A percentile compares a stretch with the other conserved stretches of the same genome.
Evolutionary conservation across 148 eudicot species (phyloP).

Genomic region (Chenopodium formosanum): DNA sequence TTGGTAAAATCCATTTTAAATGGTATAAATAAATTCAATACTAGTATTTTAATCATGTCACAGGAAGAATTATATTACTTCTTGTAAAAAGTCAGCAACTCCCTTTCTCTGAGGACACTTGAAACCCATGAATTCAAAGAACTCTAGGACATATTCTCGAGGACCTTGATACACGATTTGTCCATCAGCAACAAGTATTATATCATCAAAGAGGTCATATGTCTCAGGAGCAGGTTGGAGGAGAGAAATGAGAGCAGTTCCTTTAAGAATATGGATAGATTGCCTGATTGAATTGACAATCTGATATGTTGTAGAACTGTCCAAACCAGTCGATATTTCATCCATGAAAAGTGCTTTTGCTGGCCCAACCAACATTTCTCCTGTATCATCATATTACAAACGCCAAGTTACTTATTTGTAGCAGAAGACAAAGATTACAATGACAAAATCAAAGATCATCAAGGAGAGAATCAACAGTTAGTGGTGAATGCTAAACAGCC

Average conservation of each 20-base stretch:
- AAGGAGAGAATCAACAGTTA: background rate
- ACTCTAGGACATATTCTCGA: conserved; percentile 70
- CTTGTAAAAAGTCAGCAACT: conserved; percentile 88
- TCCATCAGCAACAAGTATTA: conserved; percentile 81
- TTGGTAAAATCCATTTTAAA: no score
- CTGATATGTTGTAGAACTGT: conserved; percentile 88
- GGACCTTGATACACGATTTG: conserved; percentile 88
- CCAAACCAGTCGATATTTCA: conserved; percentile 89
- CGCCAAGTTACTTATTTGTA: background rate
- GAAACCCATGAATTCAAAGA: conserved; percentile 85
- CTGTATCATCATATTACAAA: conserved; percentile 30
- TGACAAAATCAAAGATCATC: background rate
- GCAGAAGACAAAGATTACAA: background rate
- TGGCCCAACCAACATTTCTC: conserved; percentile 94
- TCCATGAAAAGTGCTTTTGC: conserved; percentile 88
- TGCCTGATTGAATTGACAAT: conserved; percentile 78
- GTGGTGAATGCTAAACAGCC: background rate
- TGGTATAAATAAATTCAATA: no score
- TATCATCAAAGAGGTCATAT: conserved; percentile 77
- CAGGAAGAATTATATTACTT: conserved; percentile 36
- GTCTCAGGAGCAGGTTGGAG: conserved; percentile 94
- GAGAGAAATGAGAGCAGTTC: conserved; percentile 76
- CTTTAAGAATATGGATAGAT: conserved; percentile 76
- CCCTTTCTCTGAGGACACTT: conserved; percentile 90
- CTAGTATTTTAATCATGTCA: background rate